Evolutionary conservation across 2,329 filamentous ascomycete species (phyloP), one percentile per base, ranked within the genome.

Genomic region (Nothomitra cinnamomea): DNA sequence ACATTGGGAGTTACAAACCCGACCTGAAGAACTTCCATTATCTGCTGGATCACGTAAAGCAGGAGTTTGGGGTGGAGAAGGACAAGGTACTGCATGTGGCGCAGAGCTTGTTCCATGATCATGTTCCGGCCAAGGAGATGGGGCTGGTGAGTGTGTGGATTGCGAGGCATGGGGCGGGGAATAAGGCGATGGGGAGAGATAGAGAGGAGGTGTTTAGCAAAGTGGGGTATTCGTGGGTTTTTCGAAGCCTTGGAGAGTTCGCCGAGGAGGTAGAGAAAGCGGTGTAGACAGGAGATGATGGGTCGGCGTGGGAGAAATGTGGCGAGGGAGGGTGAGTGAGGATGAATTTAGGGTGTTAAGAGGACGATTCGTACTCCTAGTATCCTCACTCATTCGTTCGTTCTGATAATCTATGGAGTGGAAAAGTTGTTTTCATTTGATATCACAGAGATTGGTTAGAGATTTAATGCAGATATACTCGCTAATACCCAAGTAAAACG

Each of bases 191-290:
- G 66, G 69, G 35, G 35, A 38, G 68, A 1, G 66, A 66, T 41
- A 59, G 65, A 51, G 56, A 63, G 3, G 65, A 68, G 52, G 62
- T 59, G 2, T 61, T 64, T 12, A 13, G 55, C 15, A 40, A 45
- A 19, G 62, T 64, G 1, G 63, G 63, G 19, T 77, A 66, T 65
- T 71, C 73, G 48, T 83, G 77, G 74, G 72, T 72, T 59, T 79
- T 82, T 62, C 68, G 72, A 41, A 80, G 71, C 0, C 61, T 84
- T 57, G 73, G 68, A 1, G 78, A 80, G 50, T 75, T 83, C 71
- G 80, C 78, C 0, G 74, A 76, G 64, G 72, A 73, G 12, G 71
- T 76, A 53, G 69, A 78, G 61, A 60, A n/a, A n/a, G n/a, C n/a
- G 67, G 60, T 67, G 64, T 61, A 55, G 35, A 19, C 56, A 40